Evolutionary conservation across 768 basidiomycete species (phyloP).

Genomic region (Collybiopsis luxurians): DNA sequence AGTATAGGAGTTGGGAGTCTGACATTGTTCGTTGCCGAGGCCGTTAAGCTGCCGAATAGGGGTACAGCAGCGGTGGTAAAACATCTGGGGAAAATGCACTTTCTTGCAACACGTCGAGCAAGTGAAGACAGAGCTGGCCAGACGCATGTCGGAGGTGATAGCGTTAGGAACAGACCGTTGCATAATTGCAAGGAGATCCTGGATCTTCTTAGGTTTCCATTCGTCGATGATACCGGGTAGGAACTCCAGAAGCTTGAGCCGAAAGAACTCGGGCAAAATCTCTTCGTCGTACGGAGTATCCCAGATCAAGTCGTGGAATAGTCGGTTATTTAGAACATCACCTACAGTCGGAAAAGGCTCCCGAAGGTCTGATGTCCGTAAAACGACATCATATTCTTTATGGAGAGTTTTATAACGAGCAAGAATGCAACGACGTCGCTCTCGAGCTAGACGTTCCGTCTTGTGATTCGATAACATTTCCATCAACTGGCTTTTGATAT

Average conservation of each 20-base stretch:
- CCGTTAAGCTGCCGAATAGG: neutral
- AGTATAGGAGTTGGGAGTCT: neutral
- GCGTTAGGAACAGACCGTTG: neutral
- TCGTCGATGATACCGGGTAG: neutral
- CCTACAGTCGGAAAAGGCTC: neutral
- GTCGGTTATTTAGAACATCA: neutral
- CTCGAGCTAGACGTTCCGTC: neutral
- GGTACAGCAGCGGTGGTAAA: neutral
- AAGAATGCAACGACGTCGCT: neutral
- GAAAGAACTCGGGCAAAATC: neutral
- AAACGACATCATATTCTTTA: neutral
- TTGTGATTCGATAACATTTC: neutral
- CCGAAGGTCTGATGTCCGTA: neutral
- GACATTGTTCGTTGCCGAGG: neutral
- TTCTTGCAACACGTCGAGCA: neutral
- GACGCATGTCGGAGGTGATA: neutral
- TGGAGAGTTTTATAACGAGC: neutral
- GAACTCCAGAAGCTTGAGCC: neutral
- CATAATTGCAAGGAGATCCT: neutral
- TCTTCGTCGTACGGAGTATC: neutral
- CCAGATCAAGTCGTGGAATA: neutral
- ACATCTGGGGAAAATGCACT: neutral
- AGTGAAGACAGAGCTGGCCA: neutral
- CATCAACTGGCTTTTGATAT: neutral
- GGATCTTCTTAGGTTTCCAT: neutral